Base-by-base conservation (phyloP, 2,329 filamentous ascomycete species). In the Macroventuria anomochaeta region DNA sequence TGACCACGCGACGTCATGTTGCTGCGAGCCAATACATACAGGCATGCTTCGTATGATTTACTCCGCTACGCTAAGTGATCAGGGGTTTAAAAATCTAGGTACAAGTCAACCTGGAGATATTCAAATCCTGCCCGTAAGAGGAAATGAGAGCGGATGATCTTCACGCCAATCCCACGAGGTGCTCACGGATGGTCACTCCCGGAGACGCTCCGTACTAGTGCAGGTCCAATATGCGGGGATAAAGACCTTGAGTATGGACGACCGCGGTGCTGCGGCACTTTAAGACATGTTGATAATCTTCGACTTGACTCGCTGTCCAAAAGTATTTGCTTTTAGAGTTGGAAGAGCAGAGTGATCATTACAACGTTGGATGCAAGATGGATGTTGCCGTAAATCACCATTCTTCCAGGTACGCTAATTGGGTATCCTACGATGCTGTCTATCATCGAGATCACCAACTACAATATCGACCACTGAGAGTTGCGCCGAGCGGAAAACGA, bases 221-320 rank as follows among this genome's bases (percentile, higher is more conserved):
- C 33, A 28, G 25, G 7, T 26, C 32, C n/a, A 39, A 11, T 23
- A n/a, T 43, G 51, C 38, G 51, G 51, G 43, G 51, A 33, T 33
- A 4, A n/a, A 11, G 13, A 33, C 40, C n/a, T 42, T 37, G n/a
- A 36, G 31, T 23, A 23, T 40, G 25, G 23, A 3, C 25, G 42
- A 47, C 42, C 37, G 43, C 20, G 51, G 43, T 48, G 43, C 51
- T 43, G 43, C 51, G 51, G 50, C 33, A 38, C 38, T 34, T 39
- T 13, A n/a, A 20, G 32, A 46, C 15, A 4, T 5, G 21, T 31
- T 18, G 21, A 31, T 34, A 4, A n/a, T 1, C 17, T 21, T 21
- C 5, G 34, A n/a, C n/a, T n/a, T 43, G 51, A 53, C 32, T 43
- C 26, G 26, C 28, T 11, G 5, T 3, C 5, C 15, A 26, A 15